Base-by-base conservation (phyloP, 805 yeast species). In the Sungouiozyma intestinalis region DNA sequence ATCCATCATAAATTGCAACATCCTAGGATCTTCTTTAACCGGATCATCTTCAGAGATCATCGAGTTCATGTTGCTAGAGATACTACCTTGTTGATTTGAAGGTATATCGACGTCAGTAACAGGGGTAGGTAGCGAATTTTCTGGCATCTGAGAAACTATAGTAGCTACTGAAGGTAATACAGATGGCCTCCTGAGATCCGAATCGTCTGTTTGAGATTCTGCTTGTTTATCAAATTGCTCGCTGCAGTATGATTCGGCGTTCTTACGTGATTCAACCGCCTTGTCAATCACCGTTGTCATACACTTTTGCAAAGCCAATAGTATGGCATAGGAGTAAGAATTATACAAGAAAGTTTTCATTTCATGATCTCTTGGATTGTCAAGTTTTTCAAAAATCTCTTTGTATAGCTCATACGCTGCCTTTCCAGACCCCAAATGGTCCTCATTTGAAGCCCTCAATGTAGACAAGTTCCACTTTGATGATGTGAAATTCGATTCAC, bases 261-360 rank as follows among this genome's bases (percentile, higher is more conserved):
- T 42, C 16, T 48, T 42, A 35, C 53, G 44, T 24, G 45, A 44
- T 21, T 47, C 49, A 24, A 51, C 27, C 2, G 45, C 51, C n/a
- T 45, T 49, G n/a, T 47, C 44, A 5, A 48, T 17, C 8, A 51
- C 48, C 29, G 29, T 24, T 6, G 29, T 24, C 29, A 24, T 24
- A 24, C 29, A 24, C 14, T 43, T 43, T 27, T 48, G 41, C 16
- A 40, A 38, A 3, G 48, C 43, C 21, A 24, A 34, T 16, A 41
- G 47, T 44, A 48, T 44, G 6, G 51, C 48, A 32, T 38, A 31
- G 6, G 41, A 13, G 11, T 35, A 36, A 15, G 45, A 46, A 9
- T 44, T 44, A n/a, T 34, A 19, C 38, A 41, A n/a, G 8, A 45
- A n/a, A 18, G 24, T 31, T 32, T 35, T 45, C 16, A 41, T 27